Conservation (phyloP, 805 yeast genomes). For the Cyberlindnera galapagoensis region DNA sequence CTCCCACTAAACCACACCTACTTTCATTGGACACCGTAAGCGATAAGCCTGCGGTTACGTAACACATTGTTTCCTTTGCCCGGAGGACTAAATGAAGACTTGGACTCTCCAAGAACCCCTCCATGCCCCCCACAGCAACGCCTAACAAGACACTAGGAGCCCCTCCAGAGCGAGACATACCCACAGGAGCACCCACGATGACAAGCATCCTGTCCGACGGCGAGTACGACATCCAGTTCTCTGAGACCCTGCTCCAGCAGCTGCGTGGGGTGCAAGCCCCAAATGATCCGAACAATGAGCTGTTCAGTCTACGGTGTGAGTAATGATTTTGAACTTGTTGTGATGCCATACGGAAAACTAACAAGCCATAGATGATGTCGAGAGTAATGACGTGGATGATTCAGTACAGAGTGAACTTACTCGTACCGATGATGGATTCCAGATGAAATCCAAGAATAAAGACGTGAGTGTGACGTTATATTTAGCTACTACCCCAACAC, state of each 20-base stretch:
- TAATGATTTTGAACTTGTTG: not conserved
- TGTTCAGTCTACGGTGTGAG: constrained; percentile 21
- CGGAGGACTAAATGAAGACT: too few species aligned
- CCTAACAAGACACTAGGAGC: too few species aligned
- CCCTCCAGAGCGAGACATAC: too few species aligned
- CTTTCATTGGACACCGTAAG: too few species aligned
- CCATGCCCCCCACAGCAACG: too few species aligned
- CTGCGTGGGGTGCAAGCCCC: constrained; percentile 4
- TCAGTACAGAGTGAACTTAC: constrained; percentile 9
- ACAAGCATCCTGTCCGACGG: constrained; percentile 17
- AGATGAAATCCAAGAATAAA: constrained; percentile 9
- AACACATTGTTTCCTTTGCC: too few species aligned
- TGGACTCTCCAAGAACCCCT: too few species aligned
- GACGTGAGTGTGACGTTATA: constrained; percentile 1
- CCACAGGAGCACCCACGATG: too few species aligned
- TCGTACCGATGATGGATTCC: constrained; percentile 8
- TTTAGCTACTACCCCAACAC: not conserved
- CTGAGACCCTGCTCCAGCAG: constrained; percentile 13
- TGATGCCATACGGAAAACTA: not conserved
- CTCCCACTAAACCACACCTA: too few species aligned
- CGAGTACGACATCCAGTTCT: constrained; percentile 19
- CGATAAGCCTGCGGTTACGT: too few species aligned
- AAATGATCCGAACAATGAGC: constrained; percentile 12
- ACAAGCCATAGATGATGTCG: constrained; percentile 7
- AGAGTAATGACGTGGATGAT: constrained; percentile 15